These are phyloP conservation scores for Wallacemonas sp. DNA, from an alignment of 208 protist species.

Conservation along the genomic window DNA sequence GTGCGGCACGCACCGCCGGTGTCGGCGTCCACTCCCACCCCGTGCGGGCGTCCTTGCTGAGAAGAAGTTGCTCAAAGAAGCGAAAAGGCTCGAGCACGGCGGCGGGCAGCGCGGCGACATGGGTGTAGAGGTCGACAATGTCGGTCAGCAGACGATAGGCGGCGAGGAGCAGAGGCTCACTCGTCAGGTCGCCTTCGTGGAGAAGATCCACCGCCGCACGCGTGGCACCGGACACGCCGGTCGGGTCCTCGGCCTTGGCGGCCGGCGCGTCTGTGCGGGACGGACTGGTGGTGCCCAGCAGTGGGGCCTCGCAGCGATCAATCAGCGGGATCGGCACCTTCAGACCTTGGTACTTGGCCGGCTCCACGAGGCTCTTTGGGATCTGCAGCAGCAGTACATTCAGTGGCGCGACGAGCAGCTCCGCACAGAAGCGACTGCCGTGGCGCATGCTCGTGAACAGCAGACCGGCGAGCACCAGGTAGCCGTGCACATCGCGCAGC, in stretches of 20 bases:
- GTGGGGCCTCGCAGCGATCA: conserved; percentile 40
- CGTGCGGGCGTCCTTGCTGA: not conserved
- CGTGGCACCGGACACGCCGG: not conserved
- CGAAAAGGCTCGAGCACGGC: conserved; percentile 51
- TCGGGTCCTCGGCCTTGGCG: conserved; percentile 2
- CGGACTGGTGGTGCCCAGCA: conserved; percentile 28
- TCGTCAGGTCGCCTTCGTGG: conserved; percentile 27
- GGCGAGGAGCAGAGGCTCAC: conserved; percentile 45
- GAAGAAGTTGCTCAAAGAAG: conserved; percentile 37
- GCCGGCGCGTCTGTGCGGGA: not conserved
- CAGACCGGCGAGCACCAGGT: conserved; percentile 48
- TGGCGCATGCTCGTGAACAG: conserved; percentile 40
- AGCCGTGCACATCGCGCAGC: conserved; percentile 46
- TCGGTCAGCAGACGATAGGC: conserved; percentile 66
- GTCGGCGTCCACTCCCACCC: conserved; percentile 36
- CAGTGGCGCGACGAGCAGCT: conserved; percentile 62
- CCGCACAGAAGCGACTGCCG: conserved; percentile 50
- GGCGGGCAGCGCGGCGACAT: conserved; percentile 55
- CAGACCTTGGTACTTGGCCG: conserved; percentile 56
- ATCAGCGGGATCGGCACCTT: conserved; percentile 65
- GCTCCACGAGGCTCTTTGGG: conserved; percentile 50
- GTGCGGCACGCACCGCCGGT: conserved; percentile 37
- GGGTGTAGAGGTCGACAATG: conserved; percentile 45
- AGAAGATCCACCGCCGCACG: conserved; percentile 31
- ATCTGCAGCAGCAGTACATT: conserved; percentile 82